A percentile compares a stretch with the other conserved stretches of the same genome.
phyloP scores from a whole-genome alignment of 2,329 filamentous ascomycete genomes.

The Aspergillus brunneoviolaceus region DNA sequence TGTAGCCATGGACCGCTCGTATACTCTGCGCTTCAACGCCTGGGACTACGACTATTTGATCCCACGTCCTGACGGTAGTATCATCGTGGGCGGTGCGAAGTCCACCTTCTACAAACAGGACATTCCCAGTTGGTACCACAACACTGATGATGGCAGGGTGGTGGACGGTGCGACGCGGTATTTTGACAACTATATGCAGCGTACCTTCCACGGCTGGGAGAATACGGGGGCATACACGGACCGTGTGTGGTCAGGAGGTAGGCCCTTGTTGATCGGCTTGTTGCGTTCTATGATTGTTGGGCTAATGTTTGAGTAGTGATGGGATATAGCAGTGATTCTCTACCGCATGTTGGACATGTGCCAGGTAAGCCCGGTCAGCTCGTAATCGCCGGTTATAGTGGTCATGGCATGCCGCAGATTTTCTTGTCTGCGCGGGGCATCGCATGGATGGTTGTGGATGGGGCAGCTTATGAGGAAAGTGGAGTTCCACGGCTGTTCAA shows the following conservation, averaged over 20 bases:
- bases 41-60: slow-evolving; percentile 69
- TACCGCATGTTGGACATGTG: slow-evolving; percentile 55
- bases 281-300: background rate
- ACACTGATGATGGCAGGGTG: slow-evolving; percentile 51
- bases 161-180: slow-evolving; percentile 45
- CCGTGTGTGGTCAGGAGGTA: slow-evolving; percentile 38
- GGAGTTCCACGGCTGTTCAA: slow-evolving; percentile 34
- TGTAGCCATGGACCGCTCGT: slow-evolving; percentile 46
- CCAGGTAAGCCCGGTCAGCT: slow-evolving; percentile 51
- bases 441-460: slow-evolving; percentile 52
- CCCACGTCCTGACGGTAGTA: slow-evolving; percentile 52
- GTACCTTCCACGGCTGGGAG: slow-evolving; percentile 39
- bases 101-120: slow-evolving; percentile 39
- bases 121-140: slow-evolving; percentile 46
- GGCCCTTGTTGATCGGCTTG: slow-evolving; percentile 2
- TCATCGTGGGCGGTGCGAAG: slow-evolving; percentile 64
- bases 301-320: slow-evolving; percentile 45
- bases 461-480: slow-evolving; percentile 25
- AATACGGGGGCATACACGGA: slow-evolving; percentile 31
- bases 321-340: slow-evolving; percentile 51
- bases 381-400: slow-evolving; percentile 62
- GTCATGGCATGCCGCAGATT: slow-evolving; percentile 66
- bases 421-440: slow-evolving; percentile 61
- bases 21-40: slow-evolving; percentile 59
- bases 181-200: slow-evolving; percentile 42